Evolutionary conservation across 2,329 filamentous ascomycete genomes (phyloP).

Genomic region (Talaromyces piceae): DNA sequence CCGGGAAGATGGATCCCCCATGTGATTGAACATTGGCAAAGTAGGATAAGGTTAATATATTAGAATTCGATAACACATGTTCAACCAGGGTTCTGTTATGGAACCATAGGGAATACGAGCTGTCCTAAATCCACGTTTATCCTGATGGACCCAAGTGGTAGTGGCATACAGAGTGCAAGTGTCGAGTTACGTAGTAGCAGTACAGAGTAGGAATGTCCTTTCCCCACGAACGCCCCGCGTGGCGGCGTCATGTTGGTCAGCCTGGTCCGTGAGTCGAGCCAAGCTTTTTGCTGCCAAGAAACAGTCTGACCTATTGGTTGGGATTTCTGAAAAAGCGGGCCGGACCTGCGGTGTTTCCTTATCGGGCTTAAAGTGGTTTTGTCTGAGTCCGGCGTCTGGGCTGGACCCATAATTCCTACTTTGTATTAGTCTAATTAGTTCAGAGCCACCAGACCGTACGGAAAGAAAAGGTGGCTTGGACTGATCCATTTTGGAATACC

Average conservation of each 20-base stretch:
- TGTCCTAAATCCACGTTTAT: too few relatives aligned
- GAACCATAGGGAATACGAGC: too few relatives aligned
- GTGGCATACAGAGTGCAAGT: too few relatives aligned
- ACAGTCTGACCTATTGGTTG: not conserved
- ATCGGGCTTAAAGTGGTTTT: not conserved
- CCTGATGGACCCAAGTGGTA: too few relatives aligned
- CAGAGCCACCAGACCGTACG: too few relatives aligned
- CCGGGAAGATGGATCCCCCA: not conserved
- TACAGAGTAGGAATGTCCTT: too few relatives aligned
- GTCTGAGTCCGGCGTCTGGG: not conserved
- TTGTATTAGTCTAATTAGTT: not conserved
- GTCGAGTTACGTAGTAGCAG: too few relatives aligned
- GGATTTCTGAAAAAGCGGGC: not conserved
- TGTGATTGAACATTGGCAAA: too few relatives aligned
- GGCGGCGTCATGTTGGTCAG: not conserved
- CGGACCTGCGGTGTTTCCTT: not conserved
- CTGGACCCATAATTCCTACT: not conserved
- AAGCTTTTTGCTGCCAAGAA: not conserved
- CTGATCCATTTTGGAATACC: not conserved
- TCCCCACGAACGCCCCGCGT: constrained; percentile 1
- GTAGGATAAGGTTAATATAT: too few relatives aligned
- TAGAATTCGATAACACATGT: too few relatives aligned
- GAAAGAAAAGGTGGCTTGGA: not conserved
- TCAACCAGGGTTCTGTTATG: too few relatives aligned
- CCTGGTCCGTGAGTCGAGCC: not conserved